A percentile compares a stretch with the other conserved stretches of the same genome.
These are phyloP conservation scores for Silene uniflora DNA, from an alignment of 148 eudicot genomes.

Conservation along the genomic window DNA sequence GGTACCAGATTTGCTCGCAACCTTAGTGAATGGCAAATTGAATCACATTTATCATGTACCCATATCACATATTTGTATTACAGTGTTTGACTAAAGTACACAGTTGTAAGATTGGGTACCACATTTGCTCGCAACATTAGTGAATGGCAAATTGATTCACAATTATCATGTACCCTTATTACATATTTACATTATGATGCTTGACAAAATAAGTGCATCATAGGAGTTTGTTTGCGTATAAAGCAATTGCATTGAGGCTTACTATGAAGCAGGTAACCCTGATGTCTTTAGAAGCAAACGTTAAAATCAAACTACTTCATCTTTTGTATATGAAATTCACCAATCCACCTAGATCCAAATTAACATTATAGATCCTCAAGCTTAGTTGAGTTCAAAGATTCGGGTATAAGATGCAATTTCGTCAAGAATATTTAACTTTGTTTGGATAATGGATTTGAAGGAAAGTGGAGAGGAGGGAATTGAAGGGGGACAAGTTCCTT, in stretches of 20 bases:
- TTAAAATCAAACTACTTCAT: not conserved
- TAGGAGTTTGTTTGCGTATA: too few species aligned
- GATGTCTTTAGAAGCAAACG: not conserved
- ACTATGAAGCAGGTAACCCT: not conserved
- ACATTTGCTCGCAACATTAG: not conserved
- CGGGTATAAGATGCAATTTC: not conserved
- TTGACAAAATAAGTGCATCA: not conserved
- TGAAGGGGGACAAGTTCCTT: not conserved
- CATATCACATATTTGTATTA: not conserved
- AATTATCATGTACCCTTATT: not conserved
- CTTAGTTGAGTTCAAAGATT: not conserved
- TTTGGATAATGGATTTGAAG: not conserved
- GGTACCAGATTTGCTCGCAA: not conserved
- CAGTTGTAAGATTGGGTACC: not conserved
- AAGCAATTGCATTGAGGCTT: not conserved
- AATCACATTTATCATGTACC: not conserved
- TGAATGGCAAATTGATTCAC: not conserved
- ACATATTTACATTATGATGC: not conserved
- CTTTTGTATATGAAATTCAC: not conserved
- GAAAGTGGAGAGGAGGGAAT: not conserved
- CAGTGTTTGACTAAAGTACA: not conserved
- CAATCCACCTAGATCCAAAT: not conserved
- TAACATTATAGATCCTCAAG: not conserved
- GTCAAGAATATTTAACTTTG: not conserved
- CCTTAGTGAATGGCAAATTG: not conserved